Evolutionary conservation across 805 yeast species (phyloP), one percentile per base, ranked within the genome.

Genomic region (Candida vartiovaarae): DNA sequence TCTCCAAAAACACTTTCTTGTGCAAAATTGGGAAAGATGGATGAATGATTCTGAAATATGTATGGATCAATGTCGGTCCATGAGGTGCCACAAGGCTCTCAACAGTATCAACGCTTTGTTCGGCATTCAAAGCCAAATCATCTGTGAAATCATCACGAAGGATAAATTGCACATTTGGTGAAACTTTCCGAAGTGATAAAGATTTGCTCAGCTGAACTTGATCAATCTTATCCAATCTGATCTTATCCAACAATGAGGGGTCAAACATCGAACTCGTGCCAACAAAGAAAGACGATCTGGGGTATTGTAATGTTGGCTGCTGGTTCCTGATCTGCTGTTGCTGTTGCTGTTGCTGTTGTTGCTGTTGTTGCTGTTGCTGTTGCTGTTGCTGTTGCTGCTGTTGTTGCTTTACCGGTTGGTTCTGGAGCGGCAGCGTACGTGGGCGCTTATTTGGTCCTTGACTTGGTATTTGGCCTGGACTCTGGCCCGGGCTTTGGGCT

Each of bases 1-100:
- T 91, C 55, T 91, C 98, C 48, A 91, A 59, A 54, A 91, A 93
- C 6, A 91, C 96, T 54, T 84, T 80, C 57, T 89, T 91, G 63
- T 93, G 97, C 41, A 91, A 64, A 8, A 91, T 82, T 0, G 98
- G 99, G 63, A 87, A 87, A 3, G 87, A 80, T 0, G 97, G 97
- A 57, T 91, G 98, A 31, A 90, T 80, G 15, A 85, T 76, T 49
- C 89, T 75, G 64, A 89, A 89, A 57, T 88, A 89, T 10, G 88
- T 71, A 51, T 86, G 88, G 32, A 87, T 78, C 42, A 87, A 67
- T 8, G 82, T 76, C 49, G 82, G 84, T 2, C 98, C 98, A 62
- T 88, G 89, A 0, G 99, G 98, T n/a, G 91, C 83, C 20, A 91
- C 86, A 40, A 86, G 72, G 49, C 78, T 72, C 60, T 91, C 98